These are phyloP conservation scores for Sclerotinia borealis DNA, from an alignment of 2,329 filamentous ascomycete species.

Conservation along the genomic window DNA sequence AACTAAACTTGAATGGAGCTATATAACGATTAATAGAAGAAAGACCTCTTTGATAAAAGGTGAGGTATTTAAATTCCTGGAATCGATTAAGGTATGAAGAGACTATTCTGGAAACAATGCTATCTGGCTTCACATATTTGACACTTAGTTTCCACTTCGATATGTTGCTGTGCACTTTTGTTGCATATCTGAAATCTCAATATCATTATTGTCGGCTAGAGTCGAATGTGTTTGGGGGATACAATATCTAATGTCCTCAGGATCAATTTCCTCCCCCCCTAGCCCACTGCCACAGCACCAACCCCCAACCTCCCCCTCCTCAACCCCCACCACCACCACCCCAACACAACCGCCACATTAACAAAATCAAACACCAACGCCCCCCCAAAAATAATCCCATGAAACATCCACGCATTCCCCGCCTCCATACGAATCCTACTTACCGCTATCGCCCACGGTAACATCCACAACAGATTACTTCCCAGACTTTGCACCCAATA, in stretches of 20 bases:
- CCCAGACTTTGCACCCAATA: constrained; percentile 61
- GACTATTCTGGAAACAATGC: no score
- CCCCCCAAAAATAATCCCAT: constrained; percentile 61
- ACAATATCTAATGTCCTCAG: no score
- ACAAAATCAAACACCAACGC: constrained; percentile 60
- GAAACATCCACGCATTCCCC: constrained; percentile 59
- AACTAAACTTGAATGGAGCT: no score
- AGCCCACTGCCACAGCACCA: neutral
- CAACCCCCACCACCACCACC: constrained; percentile 18
- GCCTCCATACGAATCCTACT: constrained; percentile 42
- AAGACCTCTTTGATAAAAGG: no score
- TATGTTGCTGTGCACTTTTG: no score
- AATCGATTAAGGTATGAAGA: no score
- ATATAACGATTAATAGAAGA: no score
- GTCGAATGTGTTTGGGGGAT: neutral
- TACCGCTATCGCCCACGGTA: constrained; percentile 65
- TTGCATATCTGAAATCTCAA: neutral
- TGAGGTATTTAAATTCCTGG: no score
- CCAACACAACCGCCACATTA: constrained; percentile 19
- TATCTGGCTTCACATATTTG: no score
- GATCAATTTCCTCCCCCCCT: no score
- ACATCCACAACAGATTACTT: constrained; percentile 61
- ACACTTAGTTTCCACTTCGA: no score
- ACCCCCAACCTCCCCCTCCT: constrained; percentile 14
- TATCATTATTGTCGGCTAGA: neutral